Conservation (phyloP, 1,139 yeast genomes). For the Nadsonia starkeyi-henricii region DNA sequence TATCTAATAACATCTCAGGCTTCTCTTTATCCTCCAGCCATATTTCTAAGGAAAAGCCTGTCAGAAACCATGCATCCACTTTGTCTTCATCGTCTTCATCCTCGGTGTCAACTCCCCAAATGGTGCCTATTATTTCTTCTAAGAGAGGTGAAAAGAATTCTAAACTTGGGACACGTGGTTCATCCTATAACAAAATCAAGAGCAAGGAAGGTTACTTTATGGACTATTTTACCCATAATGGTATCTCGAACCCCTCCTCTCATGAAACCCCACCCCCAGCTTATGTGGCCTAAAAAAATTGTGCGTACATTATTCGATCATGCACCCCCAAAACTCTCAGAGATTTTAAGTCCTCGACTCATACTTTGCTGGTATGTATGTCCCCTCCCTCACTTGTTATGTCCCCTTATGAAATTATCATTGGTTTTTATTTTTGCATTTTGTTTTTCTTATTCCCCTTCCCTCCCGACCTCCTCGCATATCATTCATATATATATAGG, state of each 20-base stretch:
- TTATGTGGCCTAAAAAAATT: constrained; percentile 10
- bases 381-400: too few species aligned
- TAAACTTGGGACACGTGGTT: too few species aligned
- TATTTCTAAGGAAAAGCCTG: background rate
- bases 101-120: background rate
- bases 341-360: too few species aligned
- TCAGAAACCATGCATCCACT: background rate
- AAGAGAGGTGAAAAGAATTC: background rate
- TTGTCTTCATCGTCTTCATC: background rate
- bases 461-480: too few species aligned
- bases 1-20: background rate
- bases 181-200: background rate
- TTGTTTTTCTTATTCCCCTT: too few species aligned
- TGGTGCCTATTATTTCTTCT: background rate
- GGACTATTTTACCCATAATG: constrained; percentile 1
- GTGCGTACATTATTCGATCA: too few species aligned
- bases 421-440: too few species aligned
- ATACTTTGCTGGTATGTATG: too few species aligned
- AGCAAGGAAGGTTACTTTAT: background rate
- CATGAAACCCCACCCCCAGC: constrained; percentile 13
- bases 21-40: background rate
- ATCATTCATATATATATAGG: too few species aligned
- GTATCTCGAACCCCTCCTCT: constrained; percentile 10
- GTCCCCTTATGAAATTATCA: too few species aligned
- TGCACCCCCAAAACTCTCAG: too few species aligned